Evolutionary conservation across 371 early-diverging fungal genomes (phyloP).

Genomic region (Synchytrium microbalum): DNA sequence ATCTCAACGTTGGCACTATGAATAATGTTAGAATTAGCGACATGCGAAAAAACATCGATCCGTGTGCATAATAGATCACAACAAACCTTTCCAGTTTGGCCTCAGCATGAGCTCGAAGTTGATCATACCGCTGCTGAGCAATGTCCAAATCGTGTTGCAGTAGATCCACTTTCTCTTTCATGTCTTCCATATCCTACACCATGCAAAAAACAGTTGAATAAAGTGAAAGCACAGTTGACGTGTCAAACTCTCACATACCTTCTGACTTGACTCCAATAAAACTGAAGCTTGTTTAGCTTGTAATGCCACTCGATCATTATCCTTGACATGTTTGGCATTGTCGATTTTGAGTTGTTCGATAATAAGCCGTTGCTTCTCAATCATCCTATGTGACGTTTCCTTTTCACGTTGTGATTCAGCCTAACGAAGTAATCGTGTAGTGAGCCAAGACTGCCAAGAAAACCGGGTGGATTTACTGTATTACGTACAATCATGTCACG

Average conservation of each 20-base stretch:
- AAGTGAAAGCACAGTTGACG: too few relatives aligned
- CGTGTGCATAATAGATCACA: too few relatives aligned
- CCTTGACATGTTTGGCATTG: neutral
- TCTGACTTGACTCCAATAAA: neutral
- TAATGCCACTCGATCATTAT: neutral
- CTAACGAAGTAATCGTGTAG: neutral
- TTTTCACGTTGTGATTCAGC: neutral
- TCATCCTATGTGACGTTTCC: neutral
- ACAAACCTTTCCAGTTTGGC: slow-evolving; percentile 27
- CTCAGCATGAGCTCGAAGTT: slow-evolving; percentile 30
- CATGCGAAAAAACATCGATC: neutral
- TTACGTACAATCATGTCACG: slow-evolving; percentile 19
- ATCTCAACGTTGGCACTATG: slow-evolving; percentile 32
- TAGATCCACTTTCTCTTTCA: neutral
- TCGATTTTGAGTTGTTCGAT: neutral
- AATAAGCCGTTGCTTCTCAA: neutral
- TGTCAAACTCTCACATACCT: too few relatives aligned
- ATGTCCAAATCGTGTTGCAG: slow-evolving; percentile 8
- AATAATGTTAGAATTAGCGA: neutral
- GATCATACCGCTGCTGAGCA: slow-evolving; percentile 19
- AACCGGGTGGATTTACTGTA: neutral
- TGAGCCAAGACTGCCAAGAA: neutral
- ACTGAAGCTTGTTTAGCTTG: slow-evolving; percentile 1
- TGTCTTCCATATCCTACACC: neutral
- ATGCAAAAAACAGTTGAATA: too few relatives aligned